Evolutionary conservation across 2,329 filamentous ascomycete genomes (phyloP), one percentile per base, ranked within the genome.

Genomic region (Malbranchea zuffiana): DNA sequence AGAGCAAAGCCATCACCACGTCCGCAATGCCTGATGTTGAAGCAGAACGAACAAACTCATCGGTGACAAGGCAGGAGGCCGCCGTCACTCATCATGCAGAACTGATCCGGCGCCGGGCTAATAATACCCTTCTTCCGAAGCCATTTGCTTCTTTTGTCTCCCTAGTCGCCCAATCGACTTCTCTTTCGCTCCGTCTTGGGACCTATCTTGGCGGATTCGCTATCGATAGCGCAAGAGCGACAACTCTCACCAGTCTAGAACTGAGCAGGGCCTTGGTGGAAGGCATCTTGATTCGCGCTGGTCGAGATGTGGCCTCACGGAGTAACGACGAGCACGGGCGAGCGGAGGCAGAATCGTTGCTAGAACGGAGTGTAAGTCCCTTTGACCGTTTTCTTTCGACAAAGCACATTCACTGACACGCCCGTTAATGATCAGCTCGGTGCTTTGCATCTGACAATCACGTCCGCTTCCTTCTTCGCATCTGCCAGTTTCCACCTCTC

Each of bases 251-350:
- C 2, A 56, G 63, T 10, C 41, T 67, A 24, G 63, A 66, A 42
- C 48, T 67, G 28, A 62, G 61, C 40, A 57, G 63, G 38, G 60
- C 60, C 12, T 53, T 65, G 10, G 54, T 66, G n/a, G 64, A 67
- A 42, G 54, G 55, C 12, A 59, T 67, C 26, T 43, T 67, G 34
- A 57, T 60, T 4, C 53, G 59, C 18, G 64, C 64, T 13, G 64
- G 63, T 8, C 55, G 56, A 30, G 64, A 67, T 53, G 56, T 67
- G 32, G 56, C 57, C 3, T 47, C 54, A 32, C 54, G 50, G 47
- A 68, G 54, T 47, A 66, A 71, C 23, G 68, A 79, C 19, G 55
- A 58, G 21, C 53, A 57, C 52, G 58, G 59, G 5, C 53, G 58
- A 44, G 45, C 47, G 37, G 54, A 65, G 44, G 62, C 65, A 11